Evolutionary conservation across 2,329 filamentous ascomycete genomes (phyloP).

Genomic region (Cladosporium halotolerans): DNA sequence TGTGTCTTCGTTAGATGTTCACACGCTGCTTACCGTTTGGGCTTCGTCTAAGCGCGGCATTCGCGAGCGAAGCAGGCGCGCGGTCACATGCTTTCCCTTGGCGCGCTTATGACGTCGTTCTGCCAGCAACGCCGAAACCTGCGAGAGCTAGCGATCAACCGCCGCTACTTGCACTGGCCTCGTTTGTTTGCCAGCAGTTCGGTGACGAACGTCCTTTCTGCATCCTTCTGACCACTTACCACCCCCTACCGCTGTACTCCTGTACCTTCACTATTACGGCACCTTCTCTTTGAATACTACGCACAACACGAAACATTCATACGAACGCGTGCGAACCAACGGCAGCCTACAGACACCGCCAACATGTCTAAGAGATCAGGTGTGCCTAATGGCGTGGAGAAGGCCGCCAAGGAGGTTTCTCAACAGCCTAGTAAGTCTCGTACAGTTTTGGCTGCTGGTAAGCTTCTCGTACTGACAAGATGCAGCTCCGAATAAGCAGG

Average conservation of each 20-base stretch:
- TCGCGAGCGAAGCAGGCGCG: neutral
- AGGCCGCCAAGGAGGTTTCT: slow-evolving; percentile 33
- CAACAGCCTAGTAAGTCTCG: slow-evolving; percentile 39
- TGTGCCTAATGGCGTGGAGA: slow-evolving; percentile 45
- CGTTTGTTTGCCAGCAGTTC: neutral
- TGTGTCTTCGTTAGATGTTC: neutral
- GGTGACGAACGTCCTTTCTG: slow-evolving; percentile 1
- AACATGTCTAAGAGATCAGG: slow-evolving; percentile 60
- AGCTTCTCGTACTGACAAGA: neutral
- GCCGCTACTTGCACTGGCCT: neutral
- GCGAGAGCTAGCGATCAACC: slow-evolving; percentile 5
- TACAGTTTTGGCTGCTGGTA: too few species aligned
- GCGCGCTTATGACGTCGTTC: neutral
- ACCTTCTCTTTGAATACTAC: too few species aligned
- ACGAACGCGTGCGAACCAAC: neutral
- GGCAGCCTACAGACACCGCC: slow-evolving; percentile 4
- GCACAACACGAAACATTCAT: too few species aligned
- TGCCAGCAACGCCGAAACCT: slow-evolving; percentile 2
- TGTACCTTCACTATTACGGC: too few species aligned
- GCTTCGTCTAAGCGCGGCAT: neutral
- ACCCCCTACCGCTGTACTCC: too few species aligned
- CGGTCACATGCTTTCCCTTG: neutral
- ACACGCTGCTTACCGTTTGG: neutral
- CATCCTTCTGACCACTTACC: neutral
- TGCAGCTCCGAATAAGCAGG: slow-evolving; percentile 67